Conservation (phyloP, 306 rosid genomes). For the Rubus idaeus region DNA sequence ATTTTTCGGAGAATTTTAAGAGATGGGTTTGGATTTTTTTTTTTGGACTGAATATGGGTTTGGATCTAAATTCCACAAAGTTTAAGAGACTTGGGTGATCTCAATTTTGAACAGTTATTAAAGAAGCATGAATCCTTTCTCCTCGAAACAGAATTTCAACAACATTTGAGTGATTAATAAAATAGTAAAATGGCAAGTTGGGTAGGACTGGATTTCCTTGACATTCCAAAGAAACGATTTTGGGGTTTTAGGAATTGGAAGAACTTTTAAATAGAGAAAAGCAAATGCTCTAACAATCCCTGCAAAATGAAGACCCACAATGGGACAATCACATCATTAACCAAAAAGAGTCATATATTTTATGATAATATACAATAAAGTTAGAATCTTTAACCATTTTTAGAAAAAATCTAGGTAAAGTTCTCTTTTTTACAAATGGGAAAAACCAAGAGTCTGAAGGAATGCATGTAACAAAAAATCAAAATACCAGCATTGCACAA, state of each 20-base stretch:
- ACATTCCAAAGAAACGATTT: background rate
- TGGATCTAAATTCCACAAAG: background rate
- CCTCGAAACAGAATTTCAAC: conserved; percentile 16
- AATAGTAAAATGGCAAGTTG: conserved; percentile 2
- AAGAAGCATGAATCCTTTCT: conserved; percentile 17
- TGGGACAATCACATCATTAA: conserved; percentile 10
- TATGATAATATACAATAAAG: conserved; percentile 6
- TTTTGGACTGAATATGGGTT: background rate
- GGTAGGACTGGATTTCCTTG: background rate
- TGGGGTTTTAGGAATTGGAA: background rate
- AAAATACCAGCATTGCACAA: conserved; percentile 6
- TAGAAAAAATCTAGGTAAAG: conserved; percentile 9
- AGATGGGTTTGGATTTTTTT: background rate
- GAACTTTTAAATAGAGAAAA: conserved; percentile 5
- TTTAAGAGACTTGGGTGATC: background rate
- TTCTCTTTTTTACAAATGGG: background rate
- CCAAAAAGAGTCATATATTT: conserved; percentile 2
- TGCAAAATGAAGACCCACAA: conserved; percentile 34
- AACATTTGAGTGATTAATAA: conserved; percentile 2
- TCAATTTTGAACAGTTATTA: conserved; percentile 16
- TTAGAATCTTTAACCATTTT: conserved; percentile 9
- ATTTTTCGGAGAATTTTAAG: conserved; percentile 19
- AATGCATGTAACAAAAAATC: conserved; percentile 10
- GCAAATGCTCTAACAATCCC: conserved; percentile 24
- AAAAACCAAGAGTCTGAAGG: background rate